phyloP scores from a whole-genome alignment of 2,329 filamentous ascomycete genomes.

The Dactylellina drechsleri region DNA sequence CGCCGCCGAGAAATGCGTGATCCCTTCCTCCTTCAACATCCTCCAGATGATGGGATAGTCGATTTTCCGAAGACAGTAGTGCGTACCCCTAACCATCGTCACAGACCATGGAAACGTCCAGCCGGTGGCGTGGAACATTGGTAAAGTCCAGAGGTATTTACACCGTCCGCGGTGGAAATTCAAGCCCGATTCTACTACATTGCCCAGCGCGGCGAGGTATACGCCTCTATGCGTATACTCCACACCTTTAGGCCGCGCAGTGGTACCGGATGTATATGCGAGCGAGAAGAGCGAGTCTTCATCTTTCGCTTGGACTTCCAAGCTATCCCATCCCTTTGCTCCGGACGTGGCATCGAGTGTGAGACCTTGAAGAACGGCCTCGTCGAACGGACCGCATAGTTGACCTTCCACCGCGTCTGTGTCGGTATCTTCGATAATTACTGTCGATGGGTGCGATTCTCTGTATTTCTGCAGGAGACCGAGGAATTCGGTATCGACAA shows the following conservation, averaged over 20 bases:
- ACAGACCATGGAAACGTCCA: constrained; percentile 94
- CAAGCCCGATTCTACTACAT: constrained; percentile 87
- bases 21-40: constrained; percentile 81
- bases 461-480: constrained; percentile 69
- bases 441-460: constrained; percentile 43
- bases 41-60: constrained; percentile 94
- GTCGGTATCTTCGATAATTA: constrained; percentile 76
- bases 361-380: constrained; percentile 82
- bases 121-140: constrained; percentile 72
- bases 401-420: constrained; percentile 80
- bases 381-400: constrained; percentile 81
- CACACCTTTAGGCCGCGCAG: constrained; percentile 76
- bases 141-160: constrained; percentile 86
- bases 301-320: constrained; percentile 75
- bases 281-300: constrained; percentile 87
- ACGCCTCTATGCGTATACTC: constrained; percentile 88
- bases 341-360: constrained; percentile 75
- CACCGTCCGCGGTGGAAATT: constrained; percentile 76
- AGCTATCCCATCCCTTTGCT: constrained; percentile 76
- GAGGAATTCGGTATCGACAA: constrained; percentile 84
- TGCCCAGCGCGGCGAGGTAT: constrained; percentile 85
- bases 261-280: constrained; percentile 87
- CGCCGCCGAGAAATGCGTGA: constrained; percentile 95
- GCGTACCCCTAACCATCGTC: constrained; percentile 91
- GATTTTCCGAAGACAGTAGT: constrained; percentile 93